Base-by-base conservation (phyloP, 2,329 filamentous ascomycete species). In the Alternaria tenuissima region DNA sequence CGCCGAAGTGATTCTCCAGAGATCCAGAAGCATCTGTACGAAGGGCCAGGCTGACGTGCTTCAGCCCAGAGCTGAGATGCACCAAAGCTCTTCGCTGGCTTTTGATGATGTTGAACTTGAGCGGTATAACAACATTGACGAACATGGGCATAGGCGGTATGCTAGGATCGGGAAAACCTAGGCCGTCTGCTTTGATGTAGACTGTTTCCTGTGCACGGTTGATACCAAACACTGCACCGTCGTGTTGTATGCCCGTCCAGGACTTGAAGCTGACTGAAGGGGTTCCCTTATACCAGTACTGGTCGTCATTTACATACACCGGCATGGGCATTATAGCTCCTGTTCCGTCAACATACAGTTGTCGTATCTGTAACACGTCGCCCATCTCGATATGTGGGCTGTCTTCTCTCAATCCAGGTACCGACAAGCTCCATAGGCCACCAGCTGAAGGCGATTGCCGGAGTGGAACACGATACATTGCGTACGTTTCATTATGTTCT, bases 341-440 rank as follows among this genome's bases (percentile, higher is more conserved):
- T 41, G 22, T 28, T 8, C 11, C 8, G 48, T 76, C 67, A 2
- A 72, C 51, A 32, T 57, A 65, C 11, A 77, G 55, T 26, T 75
- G 74, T 3, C 76, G 71, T n/a, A 78, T 61, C 26, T 74, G 68
- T n/a, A 78, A 34, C 1, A 56, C 52, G 26, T 78, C 75, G 7
- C 75, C 76, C 59, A 74, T 66, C 41, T 74, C 71, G n/a, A 78
- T 42, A 4, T 67, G 41, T 16, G 75, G 75, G 16, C 51, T 74
- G 7, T 77, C 70, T 51, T 78, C 76, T 36, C 73, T 65, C 5
- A 78, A 26, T 2, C 75, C 75, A 14, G 75, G 75, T 4, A 77
- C 48, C 2, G 46, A 43, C 1, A 77, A 41, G 7, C 53, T 32
- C 64, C 67, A 74, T 2, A 73, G 39, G 3, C 48, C 46, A 6